Base-by-base conservation (phyloP, 768 basidiomycete genomes). In the Suillus discolor region DNA sequence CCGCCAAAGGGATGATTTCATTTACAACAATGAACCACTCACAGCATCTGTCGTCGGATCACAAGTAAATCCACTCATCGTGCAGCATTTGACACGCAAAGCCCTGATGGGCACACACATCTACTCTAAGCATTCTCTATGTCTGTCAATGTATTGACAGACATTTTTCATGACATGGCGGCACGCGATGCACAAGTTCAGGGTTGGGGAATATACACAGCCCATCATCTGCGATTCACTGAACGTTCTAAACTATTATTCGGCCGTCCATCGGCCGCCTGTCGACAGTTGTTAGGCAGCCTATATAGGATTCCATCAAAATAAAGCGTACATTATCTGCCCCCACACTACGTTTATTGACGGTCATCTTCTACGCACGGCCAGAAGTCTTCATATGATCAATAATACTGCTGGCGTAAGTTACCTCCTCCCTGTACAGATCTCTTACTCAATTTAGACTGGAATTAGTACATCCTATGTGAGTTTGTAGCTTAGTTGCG, bases 391-490 rank as follows among this genome's bases (percentile, higher is more conserved):
- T 25, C 49, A 25, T 28, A 25, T 51, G 25, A 3, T 51, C 49
- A 16, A 28, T 12, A 23, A 47, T 54, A 57, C 55, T n/a, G 34
- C 34, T 36, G 34, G 55, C 6, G 55, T 57, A 23, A 57, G 55
- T 38, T n/a, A 36, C 0, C 12, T 57, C 11, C 6, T 55, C 34
- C 11, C 6, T 36, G 4, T n/a, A 15, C 12, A n/a, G n/a, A 31
- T 57, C n/a, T 20, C n/a, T 57, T 12, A 57, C n/a, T 28, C 25
- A 25, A 15, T 28, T 28, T 28, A 51, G 13, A 28, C 15, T 16
- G 49, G 49, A 51, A 25, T 51, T 28, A 57, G 55, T 57, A 36
- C 15, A 36, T 57, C 34, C 20, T 57, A 15, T 57, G 55, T 57
- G 6, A 57, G 55, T 13, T 36, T 7, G 12, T 6, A 55, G 18